A percentile compares a stretch with the other conserved stretches of the same genome.
Conservation (phyloP, 176 grass and related monocot genomes). For the Oryza glumipatula region DNA sequence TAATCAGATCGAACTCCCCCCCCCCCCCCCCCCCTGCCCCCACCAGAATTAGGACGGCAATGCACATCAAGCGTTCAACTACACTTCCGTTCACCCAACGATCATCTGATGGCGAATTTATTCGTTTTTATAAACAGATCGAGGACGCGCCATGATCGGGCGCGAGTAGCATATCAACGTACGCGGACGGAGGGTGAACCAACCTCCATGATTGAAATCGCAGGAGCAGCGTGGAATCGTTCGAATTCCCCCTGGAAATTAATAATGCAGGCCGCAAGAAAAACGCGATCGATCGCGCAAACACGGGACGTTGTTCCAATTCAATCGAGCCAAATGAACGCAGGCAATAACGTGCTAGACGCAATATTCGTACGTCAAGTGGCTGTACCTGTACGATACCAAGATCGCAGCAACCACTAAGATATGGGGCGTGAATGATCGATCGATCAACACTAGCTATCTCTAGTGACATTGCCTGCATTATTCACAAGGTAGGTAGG, state of each 20-base stretch:
- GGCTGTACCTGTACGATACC: constrained; percentile 7
- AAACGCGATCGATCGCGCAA: neutral
- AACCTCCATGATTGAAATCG: constrained; percentile 44
- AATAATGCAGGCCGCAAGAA: constrained; percentile 7
- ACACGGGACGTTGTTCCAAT: neutral
- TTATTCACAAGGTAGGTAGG: neutral
- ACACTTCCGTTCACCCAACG: neutral
- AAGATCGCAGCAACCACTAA: constrained; percentile 23
- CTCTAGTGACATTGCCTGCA: neutral
- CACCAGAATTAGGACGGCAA: neutral
- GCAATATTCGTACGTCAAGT: neutral
- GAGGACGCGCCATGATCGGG: constrained; percentile 7
- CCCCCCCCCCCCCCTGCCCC: too few relatives aligned
- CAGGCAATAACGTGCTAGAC: neutral
- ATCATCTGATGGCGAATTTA: neutral
- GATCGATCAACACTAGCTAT: neutral
- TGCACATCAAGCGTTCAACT: neutral
- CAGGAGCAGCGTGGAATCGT: neutral
- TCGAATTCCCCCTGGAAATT: neutral
- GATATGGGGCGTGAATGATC: neutral
- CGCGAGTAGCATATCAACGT: constrained; percentile 1
- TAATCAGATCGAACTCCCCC: neutral
- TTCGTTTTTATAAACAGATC: neutral
- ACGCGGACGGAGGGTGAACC: constrained; percentile 54
- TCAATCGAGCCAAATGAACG: neutral